Percentiles rank a stretch among this genome's conserved stretches.
These are phyloP conservation scores for Aulographum hederae DNA, from an alignment of 2,329 filamentous ascomycete species.

Conservation along the genomic window DNA sequence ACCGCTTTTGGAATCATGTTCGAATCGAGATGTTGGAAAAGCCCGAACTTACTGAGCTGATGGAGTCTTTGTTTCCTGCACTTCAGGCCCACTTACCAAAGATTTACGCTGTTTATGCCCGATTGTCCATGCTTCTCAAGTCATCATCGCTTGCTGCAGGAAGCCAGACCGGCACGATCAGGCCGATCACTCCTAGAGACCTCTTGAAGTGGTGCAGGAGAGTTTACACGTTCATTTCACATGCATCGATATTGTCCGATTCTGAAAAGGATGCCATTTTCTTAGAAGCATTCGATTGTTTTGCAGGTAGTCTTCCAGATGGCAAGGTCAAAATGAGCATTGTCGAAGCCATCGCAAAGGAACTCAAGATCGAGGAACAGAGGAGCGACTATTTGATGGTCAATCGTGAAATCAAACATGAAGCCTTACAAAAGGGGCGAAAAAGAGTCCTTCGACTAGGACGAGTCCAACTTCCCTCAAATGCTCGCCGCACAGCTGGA, in stretches of 20 bases:
- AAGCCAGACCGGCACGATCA: constrained; percentile 36
- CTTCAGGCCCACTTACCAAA: constrained; percentile 38
- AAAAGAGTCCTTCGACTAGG: constrained; percentile 13
- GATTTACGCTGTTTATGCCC: constrained; percentile 38
- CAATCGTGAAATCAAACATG: constrained; percentile 46
- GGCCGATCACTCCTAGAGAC: constrained; percentile 54
- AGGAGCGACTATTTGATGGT: constrained; percentile 60
- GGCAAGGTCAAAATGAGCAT: constrained; percentile 40
- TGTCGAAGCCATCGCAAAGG: constrained; percentile 58
- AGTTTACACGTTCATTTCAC: constrained; percentile 45
- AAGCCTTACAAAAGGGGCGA: neutral
- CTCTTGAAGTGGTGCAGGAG: constrained; percentile 83
- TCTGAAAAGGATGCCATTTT: constrained; percentile 74
- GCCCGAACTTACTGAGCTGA: constrained; percentile 56
- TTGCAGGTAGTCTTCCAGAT: constrained; percentile 63
- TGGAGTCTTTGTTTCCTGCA: constrained; percentile 50
- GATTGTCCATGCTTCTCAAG: constrained; percentile 20
- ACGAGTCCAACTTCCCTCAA: neutral
- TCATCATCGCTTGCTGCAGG: constrained; percentile 26
- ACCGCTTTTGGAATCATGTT: constrained; percentile 73
- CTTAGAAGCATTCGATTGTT: constrained; percentile 83
- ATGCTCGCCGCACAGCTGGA: neutral
- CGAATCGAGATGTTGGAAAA: constrained; percentile 46
- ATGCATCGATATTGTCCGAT: constrained; percentile 43
- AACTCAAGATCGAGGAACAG: constrained; percentile 73